Conservation (phyloP, 257 asterid genomes). For the Jaltomata sinuosa region DNA sequence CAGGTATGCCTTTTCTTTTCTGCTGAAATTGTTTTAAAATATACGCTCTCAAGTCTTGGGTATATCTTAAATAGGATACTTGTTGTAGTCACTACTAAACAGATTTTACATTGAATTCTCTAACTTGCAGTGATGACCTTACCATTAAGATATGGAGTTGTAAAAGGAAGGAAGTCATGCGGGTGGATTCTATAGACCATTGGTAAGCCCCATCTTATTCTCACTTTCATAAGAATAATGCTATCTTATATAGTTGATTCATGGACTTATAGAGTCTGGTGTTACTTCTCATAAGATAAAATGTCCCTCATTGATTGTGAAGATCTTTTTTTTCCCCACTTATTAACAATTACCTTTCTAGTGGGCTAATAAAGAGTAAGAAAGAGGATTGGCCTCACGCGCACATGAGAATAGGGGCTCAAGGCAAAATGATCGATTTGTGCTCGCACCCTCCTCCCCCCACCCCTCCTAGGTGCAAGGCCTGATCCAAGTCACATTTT, state of each 20-base stretch:
- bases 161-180: neutral
- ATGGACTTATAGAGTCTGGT: neutral
- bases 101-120: neutral
- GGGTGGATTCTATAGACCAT: neutral
- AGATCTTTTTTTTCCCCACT: neutral
- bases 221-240: neutral
- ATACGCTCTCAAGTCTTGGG: neutral
- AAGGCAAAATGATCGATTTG: neutral
- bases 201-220: slow-evolving; percentile 48
- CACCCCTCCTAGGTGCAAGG: neutral
- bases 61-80: neutral
- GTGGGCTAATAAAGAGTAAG: neutral
- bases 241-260: neutral
- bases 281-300: too few species aligned
- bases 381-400: neutral
- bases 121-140: slow-evolving; percentile 73
- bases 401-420: neutral
- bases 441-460: neutral
- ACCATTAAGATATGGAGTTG: slow-evolving; percentile 73
- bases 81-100: neutral
- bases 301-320: neutral
- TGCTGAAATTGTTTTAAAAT: neutral
- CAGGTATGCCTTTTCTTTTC: slow-evolving; percentile 43
- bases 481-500: neutral
- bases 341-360: neutral